Percentiles rank a stretch among this genome's conserved stretches.
Conservation (phyloP, 345 rosid species). For the Sonneratia alba region DNA sequence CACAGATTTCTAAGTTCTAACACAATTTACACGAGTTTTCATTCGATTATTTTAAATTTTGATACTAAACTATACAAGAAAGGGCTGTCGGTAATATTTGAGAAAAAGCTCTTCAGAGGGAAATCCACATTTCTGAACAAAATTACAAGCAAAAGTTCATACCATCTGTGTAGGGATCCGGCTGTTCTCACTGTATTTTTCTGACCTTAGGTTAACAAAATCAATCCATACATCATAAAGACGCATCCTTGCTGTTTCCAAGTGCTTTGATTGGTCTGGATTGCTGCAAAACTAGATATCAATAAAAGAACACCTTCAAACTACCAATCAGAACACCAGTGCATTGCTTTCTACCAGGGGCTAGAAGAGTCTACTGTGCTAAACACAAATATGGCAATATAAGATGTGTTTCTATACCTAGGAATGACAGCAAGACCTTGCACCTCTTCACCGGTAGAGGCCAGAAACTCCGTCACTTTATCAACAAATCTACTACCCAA, state of each 20-base stretch:
- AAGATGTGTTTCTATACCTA: conserved; percentile 24
- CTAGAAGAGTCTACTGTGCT: not conserved
- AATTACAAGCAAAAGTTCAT: conserved; percentile 1
- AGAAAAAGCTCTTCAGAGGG: not conserved
- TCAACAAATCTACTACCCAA: conserved; percentile 69
- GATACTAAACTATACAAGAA: not conserved
- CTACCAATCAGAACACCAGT: not conserved
- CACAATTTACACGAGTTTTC: too few species aligned
- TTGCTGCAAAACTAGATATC: conserved; percentile 44
- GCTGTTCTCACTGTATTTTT: conserved; percentile 75
- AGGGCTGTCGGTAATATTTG: too few species aligned
- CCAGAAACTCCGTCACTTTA: conserved; percentile 59
- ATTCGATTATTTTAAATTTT: too few species aligned
- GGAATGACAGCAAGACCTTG: conserved; percentile 68
- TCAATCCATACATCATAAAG: conserved; percentile 84
- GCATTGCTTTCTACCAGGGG: not conserved
- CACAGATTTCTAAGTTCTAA: too few species aligned
- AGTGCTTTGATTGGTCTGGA: conserved; percentile 93
- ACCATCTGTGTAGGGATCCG: conserved; percentile 82
- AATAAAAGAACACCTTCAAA: conserved; percentile 9
- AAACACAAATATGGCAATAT: not conserved
- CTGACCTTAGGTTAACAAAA: conserved; percentile 87
- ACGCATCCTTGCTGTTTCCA: conserved; percentile 89
- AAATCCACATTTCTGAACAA: not conserved
- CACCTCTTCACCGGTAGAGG: conserved; percentile 47